These are phyloP conservation scores for Thalassiosira profunda DNA, from an alignment of 108 stramenopile genomes.

Conservation along the genomic window DNA sequence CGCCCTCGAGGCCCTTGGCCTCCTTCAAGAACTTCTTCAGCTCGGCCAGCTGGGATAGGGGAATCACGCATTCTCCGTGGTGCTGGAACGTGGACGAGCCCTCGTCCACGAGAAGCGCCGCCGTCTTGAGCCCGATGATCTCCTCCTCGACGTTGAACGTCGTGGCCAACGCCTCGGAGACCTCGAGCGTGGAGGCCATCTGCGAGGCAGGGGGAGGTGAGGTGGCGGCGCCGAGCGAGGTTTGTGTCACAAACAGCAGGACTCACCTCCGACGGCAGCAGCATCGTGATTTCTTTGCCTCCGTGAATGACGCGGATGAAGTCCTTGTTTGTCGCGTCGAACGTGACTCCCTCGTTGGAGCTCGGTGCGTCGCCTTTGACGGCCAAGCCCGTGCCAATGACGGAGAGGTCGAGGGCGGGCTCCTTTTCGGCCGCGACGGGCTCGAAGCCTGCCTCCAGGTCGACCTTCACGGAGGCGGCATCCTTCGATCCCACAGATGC, in stretches of 20 bases:
- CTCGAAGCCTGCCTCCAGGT: neutral
- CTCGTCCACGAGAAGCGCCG: neutral
- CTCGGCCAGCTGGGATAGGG: slow-evolving; percentile 21
- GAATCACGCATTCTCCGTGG: slow-evolving; percentile 35
- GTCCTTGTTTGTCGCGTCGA: slow-evolving; percentile 16
- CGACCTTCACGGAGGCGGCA: neutral
- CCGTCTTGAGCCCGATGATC: slow-evolving; percentile 32
- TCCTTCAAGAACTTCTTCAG: too few relatives aligned
- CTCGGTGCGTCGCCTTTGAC: slow-evolving; percentile 11
- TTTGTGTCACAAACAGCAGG: neutral
- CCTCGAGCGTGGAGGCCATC: slow-evolving; percentile 15
- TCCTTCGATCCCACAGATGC: neutral
- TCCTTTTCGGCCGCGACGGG: neutral
- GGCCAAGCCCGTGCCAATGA: slow-evolving; percentile 18
- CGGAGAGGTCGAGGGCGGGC: neutral
- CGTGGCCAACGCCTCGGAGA: slow-evolving; percentile 31
- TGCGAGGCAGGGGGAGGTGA: too few relatives aligned
- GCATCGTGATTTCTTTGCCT: slow-evolving; percentile 27
- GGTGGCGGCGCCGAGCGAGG: too few relatives aligned
- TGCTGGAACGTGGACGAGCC: slow-evolving; percentile 18
- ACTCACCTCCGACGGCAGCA: slow-evolving; percentile 19
- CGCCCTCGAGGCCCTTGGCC: slow-evolving; percentile 4
- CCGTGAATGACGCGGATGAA: slow-evolving; percentile 30
- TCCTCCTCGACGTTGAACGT: slow-evolving; percentile 26
- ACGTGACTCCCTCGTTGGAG: neutral